Conservation (phyloP, 1,284 basidiomycete species). For the Puccinia polysora region DNA sequence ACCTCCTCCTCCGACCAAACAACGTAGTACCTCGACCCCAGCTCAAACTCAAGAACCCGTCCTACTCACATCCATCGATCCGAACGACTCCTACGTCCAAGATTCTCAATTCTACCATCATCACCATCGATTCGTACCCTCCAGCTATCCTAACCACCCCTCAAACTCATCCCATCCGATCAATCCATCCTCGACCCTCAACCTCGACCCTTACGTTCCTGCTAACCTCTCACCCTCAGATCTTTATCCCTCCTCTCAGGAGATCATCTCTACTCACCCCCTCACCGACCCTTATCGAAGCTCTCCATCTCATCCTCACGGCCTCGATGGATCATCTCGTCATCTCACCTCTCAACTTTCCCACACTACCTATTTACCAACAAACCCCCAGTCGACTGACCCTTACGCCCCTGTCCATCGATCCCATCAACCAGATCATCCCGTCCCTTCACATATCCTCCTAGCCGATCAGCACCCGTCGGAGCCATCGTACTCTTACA, state of each 20-base stretch:
- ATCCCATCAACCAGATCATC: neutral
- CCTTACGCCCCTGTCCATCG: constrained; percentile 6
- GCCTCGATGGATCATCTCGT: neutral
- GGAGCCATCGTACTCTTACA: neutral
- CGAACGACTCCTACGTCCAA: constrained; percentile 15
- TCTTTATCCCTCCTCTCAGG: neutral
- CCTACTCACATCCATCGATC: neutral
- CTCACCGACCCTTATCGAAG: neutral
- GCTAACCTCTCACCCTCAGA: neutral
- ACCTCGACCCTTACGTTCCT: constrained; percentile 13
- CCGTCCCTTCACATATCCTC: too few relatives aligned
- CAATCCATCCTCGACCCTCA: neutral
- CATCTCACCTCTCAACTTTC: neutral
- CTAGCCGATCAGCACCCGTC: neutral
- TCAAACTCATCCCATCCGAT: constrained; percentile 12
- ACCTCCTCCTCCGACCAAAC: constrained; percentile 18
- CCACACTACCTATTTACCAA: neutral
- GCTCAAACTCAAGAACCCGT: constrained; percentile 9
- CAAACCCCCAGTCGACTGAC: neutral
- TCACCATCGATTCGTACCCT: constrained; percentile 8
- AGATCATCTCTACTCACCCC: neutral
- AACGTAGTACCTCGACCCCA: constrained; percentile 34
- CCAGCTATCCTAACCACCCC: constrained; percentile 12
- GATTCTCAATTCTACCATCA: neutral
- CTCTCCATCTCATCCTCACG: neutral